These are phyloP conservation scores for Sclerotinia subarctica DNA, from an alignment of 2,329 filamentous ascomycete genomes.

Conservation along the genomic window DNA sequence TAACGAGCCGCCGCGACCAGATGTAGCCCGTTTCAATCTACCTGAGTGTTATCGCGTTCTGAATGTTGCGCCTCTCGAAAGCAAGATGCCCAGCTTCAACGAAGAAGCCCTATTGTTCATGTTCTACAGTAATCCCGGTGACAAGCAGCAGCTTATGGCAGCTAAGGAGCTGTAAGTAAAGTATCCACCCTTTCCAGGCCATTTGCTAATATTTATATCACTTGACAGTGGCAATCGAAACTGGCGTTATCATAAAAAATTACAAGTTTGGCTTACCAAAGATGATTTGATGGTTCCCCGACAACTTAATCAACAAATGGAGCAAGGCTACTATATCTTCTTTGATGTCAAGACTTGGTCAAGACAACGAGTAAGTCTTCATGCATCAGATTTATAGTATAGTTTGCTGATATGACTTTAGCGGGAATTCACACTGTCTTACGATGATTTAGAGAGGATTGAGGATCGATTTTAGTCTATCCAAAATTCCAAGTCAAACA, in stretches of 20 bases:
- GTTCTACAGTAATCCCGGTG: slow-evolving; percentile 63
- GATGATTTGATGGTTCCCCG: slow-evolving; percentile 64
- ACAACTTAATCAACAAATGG: slow-evolving; percentile 54
- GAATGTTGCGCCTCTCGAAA: slow-evolving; percentile 63
- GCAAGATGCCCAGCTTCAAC: slow-evolving; percentile 64
- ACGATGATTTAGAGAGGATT: slow-evolving; percentile 57
- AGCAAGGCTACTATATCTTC: slow-evolving; percentile 64
- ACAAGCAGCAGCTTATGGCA: slow-evolving; percentile 61
- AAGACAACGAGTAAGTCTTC: slow-evolving; percentile 56
- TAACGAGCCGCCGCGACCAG: slow-evolving; percentile 55
- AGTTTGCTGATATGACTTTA: slow-evolving; percentile 34
- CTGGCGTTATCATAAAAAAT: slow-evolving; percentile 67
- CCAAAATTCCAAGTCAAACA: not conserved
- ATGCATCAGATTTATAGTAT: not conserved
- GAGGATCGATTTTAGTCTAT: slow-evolving; percentile 27
- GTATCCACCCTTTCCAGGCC: not conserved
- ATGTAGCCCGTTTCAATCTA: slow-evolving; percentile 54
- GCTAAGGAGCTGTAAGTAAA: slow-evolving; percentile 58
- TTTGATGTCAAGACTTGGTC: slow-evolving; percentile 62
- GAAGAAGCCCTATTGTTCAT: slow-evolving; percentile 69
- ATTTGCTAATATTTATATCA: slow-evolving; percentile 17
- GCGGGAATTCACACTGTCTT: slow-evolving; percentile 60
- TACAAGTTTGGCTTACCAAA: slow-evolving; percentile 65
- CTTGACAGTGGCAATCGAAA: slow-evolving; percentile 55
- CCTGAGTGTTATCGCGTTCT: slow-evolving; percentile 66